Conservation (phyloP, 345 rosid genomes). For the Moricandia moricandioides region DNA sequence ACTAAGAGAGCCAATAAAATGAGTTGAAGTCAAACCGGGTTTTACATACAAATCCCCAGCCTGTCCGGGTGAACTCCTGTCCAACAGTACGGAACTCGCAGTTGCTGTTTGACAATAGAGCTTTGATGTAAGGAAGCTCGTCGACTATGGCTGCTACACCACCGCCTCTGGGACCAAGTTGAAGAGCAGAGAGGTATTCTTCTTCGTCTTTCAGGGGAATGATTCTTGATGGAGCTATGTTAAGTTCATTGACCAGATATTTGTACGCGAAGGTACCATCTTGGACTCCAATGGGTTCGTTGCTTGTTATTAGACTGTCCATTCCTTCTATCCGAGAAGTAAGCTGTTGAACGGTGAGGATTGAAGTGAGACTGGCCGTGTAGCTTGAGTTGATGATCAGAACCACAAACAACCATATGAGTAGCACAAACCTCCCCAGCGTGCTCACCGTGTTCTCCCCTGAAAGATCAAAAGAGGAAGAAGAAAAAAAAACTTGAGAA, state of each 20-base stretch:
- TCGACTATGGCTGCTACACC: slow-evolving; percentile 94
- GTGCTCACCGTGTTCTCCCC: slow-evolving; percentile 93
- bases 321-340: slow-evolving; percentile 78
- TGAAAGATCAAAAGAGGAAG: slow-evolving; percentile 23
- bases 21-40: not conserved
- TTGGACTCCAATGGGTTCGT: slow-evolving; percentile 78
- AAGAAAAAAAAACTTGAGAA: not conserved
- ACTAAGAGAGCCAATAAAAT: not conserved
- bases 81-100: slow-evolving; percentile 77
- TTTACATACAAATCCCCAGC: slow-evolving; percentile 94
- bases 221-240: slow-evolving; percentile 66
- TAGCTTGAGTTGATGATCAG: slow-evolving; percentile 94
- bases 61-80: slow-evolving; percentile 83
- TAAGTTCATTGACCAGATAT: slow-evolving; percentile 80
- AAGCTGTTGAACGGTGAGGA: slow-evolving; percentile 86
- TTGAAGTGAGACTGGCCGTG: slow-evolving; percentile 96
- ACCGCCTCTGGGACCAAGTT: slow-evolving; percentile 57
- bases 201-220: slow-evolving; percentile 46
- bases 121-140: slow-evolving; percentile 82
- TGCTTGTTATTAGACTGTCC: slow-evolving; percentile 61
- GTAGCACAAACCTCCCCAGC: slow-evolving; percentile 75
- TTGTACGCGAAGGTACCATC: slow-evolving; percentile 82
- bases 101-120: slow-evolving; percentile 59
- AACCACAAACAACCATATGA: slow-evolving; percentile 91
- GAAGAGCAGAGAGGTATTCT: slow-evolving; percentile 56